phyloP scores from a whole-genome alignment of 768 basidiomycete species.

The Mycena alexandri region DNA sequence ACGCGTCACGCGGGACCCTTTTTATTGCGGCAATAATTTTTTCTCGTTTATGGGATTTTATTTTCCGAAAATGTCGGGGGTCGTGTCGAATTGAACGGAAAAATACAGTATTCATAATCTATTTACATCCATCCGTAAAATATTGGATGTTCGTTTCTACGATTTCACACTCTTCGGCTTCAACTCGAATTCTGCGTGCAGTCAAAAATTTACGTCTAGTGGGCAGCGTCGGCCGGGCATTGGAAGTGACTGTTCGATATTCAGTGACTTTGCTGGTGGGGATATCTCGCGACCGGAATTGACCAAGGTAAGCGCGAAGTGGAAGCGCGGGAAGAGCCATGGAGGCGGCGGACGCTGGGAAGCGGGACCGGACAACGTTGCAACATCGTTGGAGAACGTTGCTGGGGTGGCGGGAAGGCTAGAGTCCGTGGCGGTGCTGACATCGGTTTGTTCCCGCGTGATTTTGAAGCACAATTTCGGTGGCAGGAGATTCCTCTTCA shows the following conservation, averaged over 20 bases:
- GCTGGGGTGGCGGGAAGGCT: conserved; percentile 8
- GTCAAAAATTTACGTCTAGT: conserved; percentile 6
- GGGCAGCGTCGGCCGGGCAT: conserved; percentile 9
- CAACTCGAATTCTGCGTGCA: neutral
- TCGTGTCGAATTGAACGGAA: too few relatives aligned
- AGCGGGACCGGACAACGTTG: neutral
- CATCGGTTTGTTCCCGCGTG: too few relatives aligned
- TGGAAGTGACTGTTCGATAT: conserved; percentile 9
- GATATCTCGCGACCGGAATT: neutral
- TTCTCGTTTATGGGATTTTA: too few relatives aligned
- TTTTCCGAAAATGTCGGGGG: too few relatives aligned
- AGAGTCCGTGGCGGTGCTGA: conserved; percentile 7
- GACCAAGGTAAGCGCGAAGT: conserved; percentile 11
- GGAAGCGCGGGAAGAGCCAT: conserved; percentile 4
- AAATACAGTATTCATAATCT: too few relatives aligned
- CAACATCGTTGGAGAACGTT: neutral
- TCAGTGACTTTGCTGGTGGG: neutral
- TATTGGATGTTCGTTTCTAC: too few relatives aligned
- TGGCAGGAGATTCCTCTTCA: too few relatives aligned
- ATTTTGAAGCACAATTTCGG: too few relatives aligned
- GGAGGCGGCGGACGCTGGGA: neutral
- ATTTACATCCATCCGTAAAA: too few relatives aligned
- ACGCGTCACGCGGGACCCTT: too few relatives aligned
- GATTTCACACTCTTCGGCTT: too few relatives aligned
- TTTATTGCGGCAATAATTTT: too few relatives aligned